Percentiles rank a stretch among this genome's conserved stretches.
Evolutionary conservation across 164 flowering plant genomes (phyloP).

Genomic region (Kingdonia uniflora): DNA sequence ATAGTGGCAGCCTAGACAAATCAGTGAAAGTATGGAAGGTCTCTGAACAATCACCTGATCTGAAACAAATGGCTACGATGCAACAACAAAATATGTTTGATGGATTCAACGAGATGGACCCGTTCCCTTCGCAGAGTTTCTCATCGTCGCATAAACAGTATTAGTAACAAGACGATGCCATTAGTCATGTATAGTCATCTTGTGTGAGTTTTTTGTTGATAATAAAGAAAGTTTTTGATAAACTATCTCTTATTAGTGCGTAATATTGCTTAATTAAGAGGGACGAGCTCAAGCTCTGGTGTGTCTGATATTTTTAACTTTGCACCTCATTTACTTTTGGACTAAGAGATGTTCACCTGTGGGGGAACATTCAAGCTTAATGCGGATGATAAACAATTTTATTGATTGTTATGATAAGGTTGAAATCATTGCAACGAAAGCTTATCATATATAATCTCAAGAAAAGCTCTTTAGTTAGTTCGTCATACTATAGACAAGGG

Average conservation of each 20-base stretch:
- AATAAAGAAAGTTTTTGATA: too few species aligned
- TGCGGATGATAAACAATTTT: background rate
- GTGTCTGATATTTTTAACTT: too few species aligned
- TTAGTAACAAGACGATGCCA: background rate
- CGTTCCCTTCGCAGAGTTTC: constrained; percentile 4
- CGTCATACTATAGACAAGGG: background rate
- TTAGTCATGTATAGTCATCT: too few species aligned
- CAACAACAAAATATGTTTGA: constrained; percentile 6
- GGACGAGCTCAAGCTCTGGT: too few species aligned
- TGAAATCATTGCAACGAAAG: too few species aligned
- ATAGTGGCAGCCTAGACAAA: constrained; percentile 54
- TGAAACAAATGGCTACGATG: constrained; percentile 9
- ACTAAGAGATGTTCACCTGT: background rate
- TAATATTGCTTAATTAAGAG: too few species aligned
- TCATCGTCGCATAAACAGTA: background rate
- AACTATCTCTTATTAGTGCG: too few species aligned
- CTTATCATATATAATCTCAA: background rate
- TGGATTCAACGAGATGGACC: background rate
- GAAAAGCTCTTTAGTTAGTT: background rate
- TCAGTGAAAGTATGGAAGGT: constrained; percentile 59
- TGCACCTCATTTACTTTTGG: too few species aligned
- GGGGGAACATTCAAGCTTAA: background rate
- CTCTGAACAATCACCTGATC: constrained; percentile 26
- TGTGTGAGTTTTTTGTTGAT: too few species aligned
- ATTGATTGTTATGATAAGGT: background rate